Base-by-base conservation (phyloP, 163 green algal genomes). In the Scenedesmus sp. region DNA sequence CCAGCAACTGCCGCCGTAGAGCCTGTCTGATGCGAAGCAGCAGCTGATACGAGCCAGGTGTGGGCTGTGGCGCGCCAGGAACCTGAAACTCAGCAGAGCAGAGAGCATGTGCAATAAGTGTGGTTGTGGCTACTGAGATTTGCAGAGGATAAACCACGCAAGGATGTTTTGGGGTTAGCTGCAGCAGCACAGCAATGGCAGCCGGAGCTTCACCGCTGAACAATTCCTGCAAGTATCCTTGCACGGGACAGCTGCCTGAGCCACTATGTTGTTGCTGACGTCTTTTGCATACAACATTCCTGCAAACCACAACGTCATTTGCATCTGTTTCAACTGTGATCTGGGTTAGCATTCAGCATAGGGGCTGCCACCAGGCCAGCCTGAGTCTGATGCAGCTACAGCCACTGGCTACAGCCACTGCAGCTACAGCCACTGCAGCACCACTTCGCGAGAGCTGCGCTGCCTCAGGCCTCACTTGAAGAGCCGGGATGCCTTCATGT, bases 1-100 rank as follows among this genome's bases (percentile, higher is more conserved):
- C 87, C 0, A 91, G 87, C 30, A 91, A 42, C 73, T 87, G 78
- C 87, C 87, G 30, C 87, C 78, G 76, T 91, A 91, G 13, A 91
- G 87, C 24, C 78, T 51, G 78, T 91, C 87, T n/a, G 87, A 59
- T n/a, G 87, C 87, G 43, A 87, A 91, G 53, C 76, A 87, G 51
- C 51, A 70, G 78, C 78, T 87, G 37, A 91, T 87, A 30, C 16
- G 15, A 4, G 33, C 42, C 44, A 91, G 79, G 56, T 85, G 46
- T 6, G 78, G 87, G 53, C 76, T 73, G 87, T 87, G 35, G 42
- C 43, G 43, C 3, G 87, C 78, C 73, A 91, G 78, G 40, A 83
- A 91, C 42, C 87, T 87, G 86, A 5, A 76, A 76, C 15, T 9
- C 37, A 76, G 40, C 30, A 76, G 9, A 76, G 65, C 65, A 40